Evolutionary conservation across 2,329 filamentous ascomycete genomes (phyloP).

Genomic region (Lasiodiplodia hormozganensis): DNA sequence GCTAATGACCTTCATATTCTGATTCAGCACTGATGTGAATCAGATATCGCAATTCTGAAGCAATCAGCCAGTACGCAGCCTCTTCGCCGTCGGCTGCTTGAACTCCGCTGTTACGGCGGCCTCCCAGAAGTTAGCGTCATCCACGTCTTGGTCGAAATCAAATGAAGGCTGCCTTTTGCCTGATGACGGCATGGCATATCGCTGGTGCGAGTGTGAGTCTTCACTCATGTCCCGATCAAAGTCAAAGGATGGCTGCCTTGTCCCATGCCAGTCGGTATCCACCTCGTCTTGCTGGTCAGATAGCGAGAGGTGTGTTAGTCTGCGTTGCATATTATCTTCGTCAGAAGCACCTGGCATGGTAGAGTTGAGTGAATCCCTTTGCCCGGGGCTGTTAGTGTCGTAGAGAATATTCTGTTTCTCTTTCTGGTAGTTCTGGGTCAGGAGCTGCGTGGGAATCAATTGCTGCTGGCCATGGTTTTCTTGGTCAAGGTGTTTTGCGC

Average conservation of each 20-base stretch:
- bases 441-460: not conserved
- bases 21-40: not conserved
- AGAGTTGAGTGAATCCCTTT: not conserved
- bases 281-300: not conserved
- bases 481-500: not conserved
- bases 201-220: not conserved
- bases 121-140: conserved; percentile 5
- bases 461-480: not conserved
- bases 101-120: not conserved
- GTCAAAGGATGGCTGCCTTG: not conserved
- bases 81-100: conserved; percentile 1
- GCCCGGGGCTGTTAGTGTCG: not conserved
- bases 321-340: not conserved
- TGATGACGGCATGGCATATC: not conserved
- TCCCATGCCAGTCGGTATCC: not conserved
- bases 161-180: conserved; percentile 7
- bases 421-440: not conserved
- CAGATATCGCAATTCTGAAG: not conserved
- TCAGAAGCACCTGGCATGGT: not conserved
- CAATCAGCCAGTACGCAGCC: not conserved
- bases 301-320: conserved; percentile 5
- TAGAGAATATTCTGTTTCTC: not conserved
- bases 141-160: conserved; percentile 2
- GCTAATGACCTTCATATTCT: too few species aligned
- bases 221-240: not conserved